phyloP scores from a whole-genome alignment of 768 basidiomycete genomes.

The Dentipellis sp. region DNA sequence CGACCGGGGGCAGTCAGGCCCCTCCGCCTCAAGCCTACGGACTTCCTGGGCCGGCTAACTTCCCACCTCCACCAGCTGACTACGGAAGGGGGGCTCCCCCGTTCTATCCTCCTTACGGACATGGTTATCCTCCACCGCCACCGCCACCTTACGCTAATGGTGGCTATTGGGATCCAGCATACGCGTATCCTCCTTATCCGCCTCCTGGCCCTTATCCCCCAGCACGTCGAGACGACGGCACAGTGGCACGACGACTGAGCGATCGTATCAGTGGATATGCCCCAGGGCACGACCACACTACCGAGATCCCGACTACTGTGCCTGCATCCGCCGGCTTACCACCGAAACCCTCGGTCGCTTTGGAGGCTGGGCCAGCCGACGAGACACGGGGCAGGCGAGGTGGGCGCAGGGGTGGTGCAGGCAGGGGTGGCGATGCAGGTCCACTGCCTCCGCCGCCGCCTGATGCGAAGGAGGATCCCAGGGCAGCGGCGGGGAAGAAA shows the following conservation, averaged over 20 bases:
- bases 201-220: constrained; percentile 32
- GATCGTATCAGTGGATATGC: constrained; percentile 78
- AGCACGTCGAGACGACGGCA: constrained; percentile 49
- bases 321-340: constrained; percentile 70
- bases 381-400: constrained; percentile 25
- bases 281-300: constrained; percentile 31
- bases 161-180: constrained; percentile 34
- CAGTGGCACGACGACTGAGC: constrained; percentile 57
- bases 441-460: constrained; percentile 75
- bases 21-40: constrained; percentile 84
- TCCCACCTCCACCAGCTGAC: constrained; percentile 21
- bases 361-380: constrained; percentile 33
- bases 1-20: constrained; percentile 56
- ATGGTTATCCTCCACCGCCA: constrained; percentile 26
- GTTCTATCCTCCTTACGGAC: constrained; percentile 34
- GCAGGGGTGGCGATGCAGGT: constrained; percentile 26
- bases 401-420: constrained; percentile 26
- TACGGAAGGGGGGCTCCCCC: constrained; percentile 19
- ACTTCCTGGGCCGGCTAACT: constrained; percentile 46
- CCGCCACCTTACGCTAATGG: constrained; percentile 28
- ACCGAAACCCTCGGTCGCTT: constrained; percentile 59
- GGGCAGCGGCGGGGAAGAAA: constrained; percentile 80
- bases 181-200: constrained; percentile 25
- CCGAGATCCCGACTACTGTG: constrained; percentile 31
- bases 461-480: constrained; percentile 87